Percentiles rank a stretch among this genome's conserved stretches.
These are phyloP conservation scores for Beverwykella pulmonaria DNA, from an alignment of 495 filamentous ascomycete species.

Conservation along the genomic window DNA sequence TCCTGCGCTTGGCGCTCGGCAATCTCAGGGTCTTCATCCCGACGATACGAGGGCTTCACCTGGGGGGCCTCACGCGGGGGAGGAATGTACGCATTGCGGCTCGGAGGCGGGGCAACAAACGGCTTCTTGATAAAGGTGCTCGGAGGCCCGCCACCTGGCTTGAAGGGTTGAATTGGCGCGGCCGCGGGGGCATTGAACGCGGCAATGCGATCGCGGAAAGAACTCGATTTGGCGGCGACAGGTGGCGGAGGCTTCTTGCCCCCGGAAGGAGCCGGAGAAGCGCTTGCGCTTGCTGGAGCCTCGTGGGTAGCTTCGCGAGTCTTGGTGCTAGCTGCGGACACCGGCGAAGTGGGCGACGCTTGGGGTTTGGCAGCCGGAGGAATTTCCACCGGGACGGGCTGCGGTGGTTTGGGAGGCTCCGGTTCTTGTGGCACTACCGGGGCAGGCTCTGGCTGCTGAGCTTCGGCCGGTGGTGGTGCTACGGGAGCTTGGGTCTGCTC, in stretches of 20 bases:
- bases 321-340: constrained; percentile 15
- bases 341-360: constrained; percentile 26
- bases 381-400: constrained; percentile 36
- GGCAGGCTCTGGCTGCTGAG: constrained; percentile 40
- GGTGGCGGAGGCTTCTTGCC: constrained; percentile 57
- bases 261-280: constrained; percentile 46
- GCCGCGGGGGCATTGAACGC: constrained; percentile 92
- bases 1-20: constrained; percentile 60
- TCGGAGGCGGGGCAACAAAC: constrained; percentile 95
- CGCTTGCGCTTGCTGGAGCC: constrained; percentile 55
- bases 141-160: constrained; percentile 61
- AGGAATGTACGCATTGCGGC: constrained; percentile 87
- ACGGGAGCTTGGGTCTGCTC: constrained; percentile 55
- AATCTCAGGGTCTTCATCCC: constrained; percentile 88
- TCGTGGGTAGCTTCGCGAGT: constrained; percentile 23
- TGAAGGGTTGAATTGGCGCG: constrained; percentile 83
- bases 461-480: constrained; percentile 31
- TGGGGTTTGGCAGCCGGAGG: constrained; percentile 20
- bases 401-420: constrained; percentile 45
- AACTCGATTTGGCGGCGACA: constrained; percentile 79
- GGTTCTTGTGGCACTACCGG: constrained; percentile 46
- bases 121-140: constrained; percentile 91
- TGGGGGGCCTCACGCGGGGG: constrained; percentile 65
- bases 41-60: constrained; percentile 70
- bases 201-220: constrained; percentile 93